A percentile compares a stretch with the other conserved stretches of the same genome.
Conservation (phyloP, 2,329 filamentous ascomycete genomes). For the Trichoderma sp. region DNA sequence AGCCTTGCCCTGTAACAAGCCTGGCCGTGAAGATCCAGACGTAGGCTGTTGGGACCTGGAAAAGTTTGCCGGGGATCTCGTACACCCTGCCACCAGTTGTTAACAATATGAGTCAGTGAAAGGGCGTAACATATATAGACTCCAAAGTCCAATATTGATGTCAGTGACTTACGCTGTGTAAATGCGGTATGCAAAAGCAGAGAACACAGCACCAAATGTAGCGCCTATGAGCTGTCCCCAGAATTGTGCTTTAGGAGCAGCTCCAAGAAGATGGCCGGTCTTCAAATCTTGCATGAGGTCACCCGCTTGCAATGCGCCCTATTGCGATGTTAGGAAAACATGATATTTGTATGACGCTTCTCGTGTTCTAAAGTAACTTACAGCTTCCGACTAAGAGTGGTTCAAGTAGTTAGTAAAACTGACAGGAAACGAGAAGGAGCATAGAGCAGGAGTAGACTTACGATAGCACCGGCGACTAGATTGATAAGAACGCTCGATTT, state of each 20-base stretch:
- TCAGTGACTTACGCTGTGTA: slow-evolving; percentile 60
- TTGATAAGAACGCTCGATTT: slow-evolving; percentile 93
- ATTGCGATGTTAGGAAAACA: slow-evolving; percentile 17
- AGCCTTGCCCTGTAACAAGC: slow-evolving; percentile 83
- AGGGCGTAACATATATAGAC: no score
- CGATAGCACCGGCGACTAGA: slow-evolving; percentile 84
- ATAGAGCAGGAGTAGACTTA: slow-evolving; percentile 28
- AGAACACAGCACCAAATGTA: slow-evolving; percentile 79
- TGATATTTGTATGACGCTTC: not conserved
- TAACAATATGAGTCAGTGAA: not conserved
- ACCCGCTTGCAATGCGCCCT: slow-evolving; percentile 84
- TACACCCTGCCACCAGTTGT: slow-evolving; percentile 66
- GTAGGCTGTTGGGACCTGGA: slow-evolving; percentile 90
- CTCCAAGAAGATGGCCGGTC: slow-evolving; percentile 88
- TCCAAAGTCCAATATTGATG: not conserved
- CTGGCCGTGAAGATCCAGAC: slow-evolving; percentile 98
- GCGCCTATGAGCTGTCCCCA: slow-evolving; percentile 94
- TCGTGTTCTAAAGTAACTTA: slow-evolving; percentile 25
- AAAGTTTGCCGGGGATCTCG: slow-evolving; percentile 79
- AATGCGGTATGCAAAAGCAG: slow-evolving; percentile 80
- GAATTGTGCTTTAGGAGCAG: slow-evolving; percentile 91
- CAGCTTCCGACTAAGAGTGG: slow-evolving; percentile 38
- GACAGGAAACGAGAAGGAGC: no score
- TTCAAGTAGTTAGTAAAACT: not conserved
- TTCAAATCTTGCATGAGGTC: slow-evolving; percentile 98